phyloP scores from a whole-genome alignment of 805 yeast species.

The Sugiyamaella floridensis region DNA sequence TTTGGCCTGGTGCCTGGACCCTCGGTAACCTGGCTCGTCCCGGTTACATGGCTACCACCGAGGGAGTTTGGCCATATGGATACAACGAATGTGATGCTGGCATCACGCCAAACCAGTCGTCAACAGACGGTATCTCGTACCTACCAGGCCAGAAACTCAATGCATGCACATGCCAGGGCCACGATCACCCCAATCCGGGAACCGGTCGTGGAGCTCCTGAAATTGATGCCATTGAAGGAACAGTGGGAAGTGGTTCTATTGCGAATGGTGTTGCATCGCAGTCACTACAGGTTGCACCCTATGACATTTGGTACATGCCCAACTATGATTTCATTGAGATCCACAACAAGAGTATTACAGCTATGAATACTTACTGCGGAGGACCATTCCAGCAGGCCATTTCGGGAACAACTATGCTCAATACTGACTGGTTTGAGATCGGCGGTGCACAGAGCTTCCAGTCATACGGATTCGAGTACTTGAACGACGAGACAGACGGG shows the following conservation, averaged over 20 bases:
- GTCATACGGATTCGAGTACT: conserved; percentile 68
- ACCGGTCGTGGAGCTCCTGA: conserved; percentile 93
- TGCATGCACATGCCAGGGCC: conserved; percentile 73
- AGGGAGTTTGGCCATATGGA: conserved; percentile 93
- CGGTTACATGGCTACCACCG: conserved; percentile 79
- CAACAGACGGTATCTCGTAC: conserved; percentile 81
- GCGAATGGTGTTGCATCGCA: conserved; percentile 78
- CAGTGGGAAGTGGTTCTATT: conserved; percentile 39
- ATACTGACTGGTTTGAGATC: conserved; percentile 72
- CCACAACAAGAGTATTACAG: conserved; percentile 58
- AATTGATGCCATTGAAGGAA: conserved; percentile 87
- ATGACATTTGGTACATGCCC: conserved; percentile 90
- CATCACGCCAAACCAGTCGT: conserved; percentile 87
- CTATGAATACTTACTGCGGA: conserved; percentile 84
- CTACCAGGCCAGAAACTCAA: conserved; percentile 77
- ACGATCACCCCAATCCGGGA: conserved; percentile 84
- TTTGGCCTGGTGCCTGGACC: conserved; percentile 97
- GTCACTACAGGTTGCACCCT: conserved; percentile 87
- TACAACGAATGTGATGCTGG: conserved; percentile 89
- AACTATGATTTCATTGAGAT: conserved; percentile 76
- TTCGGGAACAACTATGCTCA: conserved; percentile 73
- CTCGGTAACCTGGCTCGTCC: conserved; percentile 91
- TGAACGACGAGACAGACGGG: conserved; percentile 62
- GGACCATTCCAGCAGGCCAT: conserved; percentile 94
- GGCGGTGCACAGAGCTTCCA: conserved; percentile 60